Evolutionary conservation across 108 stramenopile species (phyloP), one percentile per base, ranked within the genome.

Genomic region (Bacterosira constricta): DNA sequence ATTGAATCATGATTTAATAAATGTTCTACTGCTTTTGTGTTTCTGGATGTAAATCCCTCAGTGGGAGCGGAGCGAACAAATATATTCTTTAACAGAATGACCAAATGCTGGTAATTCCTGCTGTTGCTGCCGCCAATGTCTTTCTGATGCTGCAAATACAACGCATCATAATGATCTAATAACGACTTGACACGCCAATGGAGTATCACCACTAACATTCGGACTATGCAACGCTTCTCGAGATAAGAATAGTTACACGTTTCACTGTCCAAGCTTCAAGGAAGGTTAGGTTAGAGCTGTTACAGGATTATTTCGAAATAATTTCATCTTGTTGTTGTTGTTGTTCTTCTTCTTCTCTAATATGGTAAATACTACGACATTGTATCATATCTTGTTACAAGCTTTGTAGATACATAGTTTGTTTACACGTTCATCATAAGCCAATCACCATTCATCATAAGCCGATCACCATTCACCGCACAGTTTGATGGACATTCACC

Each of bases 1-100:
- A 91, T 90, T 11, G 88, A 89, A 59, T 90, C 90, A 69, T 95
- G 94, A 45, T 92, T 90, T 66, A 95, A 68, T 51, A 92, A 59
- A 13, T 75, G 34, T 21, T 80, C 82, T 6, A 90, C 88, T 9
- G 86, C 72, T 25, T 80, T 79, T 8, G 83, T 84, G 20, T 90
- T 73, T 51, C 86, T 71, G 9, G 80, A 83, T 8, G 87, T 42
- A 68, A 95, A 92, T 34, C 88, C 94, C 65, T 92, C 94, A n/a
- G 91, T 92, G 50, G 92, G 65, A 12, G 88, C 89, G 17, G 88
- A 89, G 59, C 90, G 62, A 13, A 91, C 94, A 75, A 90, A 90
- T 9, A 61, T 42, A 69, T 95, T 95, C 47, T 88, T 80, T 11
- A 61, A 65, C 57, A 95, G 66, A 0, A 92, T 88, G 78, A 92